Evolutionary conservation across 1,139 yeast species (phyloP), one percentile per base, ranked within the genome.

Genomic region (Hemisphaericaspora lyxosophila): DNA sequence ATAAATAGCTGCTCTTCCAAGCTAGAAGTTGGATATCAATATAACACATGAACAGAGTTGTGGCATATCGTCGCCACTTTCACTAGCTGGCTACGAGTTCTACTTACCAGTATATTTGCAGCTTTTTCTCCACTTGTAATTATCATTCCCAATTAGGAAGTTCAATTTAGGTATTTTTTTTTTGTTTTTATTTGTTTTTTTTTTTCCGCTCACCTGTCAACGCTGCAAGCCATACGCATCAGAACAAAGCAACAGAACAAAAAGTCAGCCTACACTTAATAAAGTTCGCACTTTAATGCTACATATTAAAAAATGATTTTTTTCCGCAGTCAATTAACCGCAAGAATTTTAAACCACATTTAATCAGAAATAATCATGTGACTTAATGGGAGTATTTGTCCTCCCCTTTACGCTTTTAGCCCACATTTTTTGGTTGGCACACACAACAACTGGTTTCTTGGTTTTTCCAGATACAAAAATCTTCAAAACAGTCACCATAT

Each of bases 71-170:
- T n/a, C n/a, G n/a, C n/a, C n/a, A n/a, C n/a, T n/a, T n/a, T n/a
- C n/a, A n/a, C n/a, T n/a, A n/a, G n/a, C n/a, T n/a, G n/a, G n/a
- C n/a, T n/a, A n/a, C n/a, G n/a, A n/a, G n/a, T n/a, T n/a, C n/a
- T n/a, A n/a, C n/a, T n/a, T n/a, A n/a, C n/a, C n/a, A n/a, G n/a
- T n/a, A n/a, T n/a, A n/a, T n/a, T n/a, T n/a, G n/a, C n/a, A n/a
- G n/a, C n/a, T 28, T 18, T 17, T 8, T 8, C 8, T 4, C 8
- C 14, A 14, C 5, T 26, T n/a, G 19, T 19, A 14, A 18, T 26
- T 26, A 33, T 5, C 36, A 16, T 26, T 33, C 36, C 36, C 22
- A 22, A 33, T 26, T 33, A 19, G 36, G 36, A 26, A 33, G 28
- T 26, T 20, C 19, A 5, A 30, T 26, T 14, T 26, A 19, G n/a